phyloP scores from a whole-genome alignment of 2,329 filamentous ascomycete genomes.

The Basipetospora chlamydospora region DNA sequence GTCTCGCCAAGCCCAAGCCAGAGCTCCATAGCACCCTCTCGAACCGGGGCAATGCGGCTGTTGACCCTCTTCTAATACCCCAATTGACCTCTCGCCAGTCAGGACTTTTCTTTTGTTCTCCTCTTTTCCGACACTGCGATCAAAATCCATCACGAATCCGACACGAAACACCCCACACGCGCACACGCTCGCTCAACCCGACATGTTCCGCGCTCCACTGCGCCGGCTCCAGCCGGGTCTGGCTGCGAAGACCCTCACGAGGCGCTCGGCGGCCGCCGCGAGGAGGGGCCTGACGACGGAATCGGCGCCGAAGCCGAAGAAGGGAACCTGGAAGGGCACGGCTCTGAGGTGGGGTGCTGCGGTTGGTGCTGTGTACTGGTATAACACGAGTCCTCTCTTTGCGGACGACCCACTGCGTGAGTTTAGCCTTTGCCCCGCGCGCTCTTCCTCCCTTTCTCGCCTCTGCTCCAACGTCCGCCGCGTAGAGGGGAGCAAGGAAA shows the following conservation, averaged over 20 bases:
- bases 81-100: too few species aligned
- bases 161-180: neutral
- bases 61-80: too few species aligned
- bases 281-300: neutral
- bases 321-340: constrained; percentile 69
- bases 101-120: too few species aligned
- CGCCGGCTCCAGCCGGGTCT: constrained; percentile 4
- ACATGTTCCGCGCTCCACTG: constrained; percentile 1
- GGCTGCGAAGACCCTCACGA: neutral
- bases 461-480: neutral
- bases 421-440: neutral
- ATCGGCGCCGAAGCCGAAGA: constrained; percentile 36
- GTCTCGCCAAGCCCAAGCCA: too few species aligned
- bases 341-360: constrained; percentile 62
- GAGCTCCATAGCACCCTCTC: too few species aligned
- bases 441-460: constrained; percentile 1
- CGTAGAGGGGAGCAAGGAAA: neutral
- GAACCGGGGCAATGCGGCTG: too few species aligned
- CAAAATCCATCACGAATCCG: too few species aligned
- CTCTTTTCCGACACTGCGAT: too few species aligned
- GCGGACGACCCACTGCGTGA: constrained; percentile 65
- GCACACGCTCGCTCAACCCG: neutral
- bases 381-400: constrained; percentile 80
- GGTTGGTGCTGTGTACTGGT: constrained; percentile 71
- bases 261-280: neutral